Evolutionary conservation across 257 asterid genomes (phyloP).

Genomic region (Avicennia marina): DNA sequence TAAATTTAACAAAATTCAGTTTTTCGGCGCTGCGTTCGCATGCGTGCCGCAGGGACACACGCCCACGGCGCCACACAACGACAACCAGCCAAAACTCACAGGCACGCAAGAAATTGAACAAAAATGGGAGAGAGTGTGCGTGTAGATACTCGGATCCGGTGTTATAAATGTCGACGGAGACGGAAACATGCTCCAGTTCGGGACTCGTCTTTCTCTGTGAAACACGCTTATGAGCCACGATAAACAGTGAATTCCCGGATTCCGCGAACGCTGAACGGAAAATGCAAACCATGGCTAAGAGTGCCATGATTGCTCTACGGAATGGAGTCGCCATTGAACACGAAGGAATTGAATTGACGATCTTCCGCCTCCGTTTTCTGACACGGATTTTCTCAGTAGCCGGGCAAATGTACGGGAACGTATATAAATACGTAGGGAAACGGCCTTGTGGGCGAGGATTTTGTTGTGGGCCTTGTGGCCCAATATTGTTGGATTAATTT

Average conservation of each 20-base stretch:
- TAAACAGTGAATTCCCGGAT: constrained; percentile 36
- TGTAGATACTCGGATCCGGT: constrained; percentile 40
- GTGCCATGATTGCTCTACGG: constrained; percentile 14
- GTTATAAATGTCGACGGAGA: constrained; percentile 52
- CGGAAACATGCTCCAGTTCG: constrained; percentile 39
- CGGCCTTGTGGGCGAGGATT: too few species aligned
- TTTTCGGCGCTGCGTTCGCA: too few species aligned
- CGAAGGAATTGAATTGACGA: constrained; percentile 16
- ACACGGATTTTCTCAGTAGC: neutral
- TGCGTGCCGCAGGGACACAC: too few species aligned
- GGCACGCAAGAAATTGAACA: neutral
- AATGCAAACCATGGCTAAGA: constrained; percentile 17
- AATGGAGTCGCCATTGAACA: constrained; percentile 27
- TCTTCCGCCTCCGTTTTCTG: neutral
- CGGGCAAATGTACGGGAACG: too few species aligned
- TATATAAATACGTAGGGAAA: too few species aligned
- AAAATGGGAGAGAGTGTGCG: neutral
- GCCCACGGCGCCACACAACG: too few species aligned
- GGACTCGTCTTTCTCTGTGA: constrained; percentile 34
- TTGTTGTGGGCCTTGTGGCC: too few species aligned
- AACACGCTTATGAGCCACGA: constrained; percentile 51
- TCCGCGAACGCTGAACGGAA: constrained; percentile 17
- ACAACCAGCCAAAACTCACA: neutral
- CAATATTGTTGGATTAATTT: too few species aligned
- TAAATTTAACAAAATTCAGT: too few species aligned